Percentiles rank a stretch among this genome's conserved stretches.
Evolutionary conservation across 331 rosid genomes (phyloP).

Genomic region (Dryas integrifolia): DNA sequence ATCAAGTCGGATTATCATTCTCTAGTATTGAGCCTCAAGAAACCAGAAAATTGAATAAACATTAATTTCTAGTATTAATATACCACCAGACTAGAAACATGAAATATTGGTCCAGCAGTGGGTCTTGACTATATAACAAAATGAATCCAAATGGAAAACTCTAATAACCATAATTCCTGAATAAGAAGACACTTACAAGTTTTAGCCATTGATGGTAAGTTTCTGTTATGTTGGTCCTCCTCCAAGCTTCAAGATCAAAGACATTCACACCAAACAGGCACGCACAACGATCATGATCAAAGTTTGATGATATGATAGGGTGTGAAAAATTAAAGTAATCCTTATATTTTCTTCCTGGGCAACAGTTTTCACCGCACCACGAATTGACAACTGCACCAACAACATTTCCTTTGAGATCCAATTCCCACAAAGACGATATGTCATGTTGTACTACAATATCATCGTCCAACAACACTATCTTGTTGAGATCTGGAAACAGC

Average conservation of each 20-base stretch:
- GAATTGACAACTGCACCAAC: slow-evolving; percentile 74
- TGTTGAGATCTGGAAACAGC: slow-evolving; percentile 90
- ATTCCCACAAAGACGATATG: slow-evolving; percentile 73
- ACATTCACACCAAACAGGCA: slow-evolving; percentile 77
- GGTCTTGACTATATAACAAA: not conserved
- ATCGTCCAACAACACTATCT: slow-evolving; percentile 78
- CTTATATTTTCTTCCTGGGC: slow-evolving; percentile 61
- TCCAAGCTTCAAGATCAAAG: slow-evolving; percentile 85
- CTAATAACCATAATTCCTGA: not conserved
- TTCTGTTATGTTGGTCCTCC: slow-evolving; percentile 62
- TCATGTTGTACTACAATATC: slow-evolving; percentile 84
- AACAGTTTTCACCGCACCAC: slow-evolving; percentile 59
- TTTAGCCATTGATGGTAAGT: slow-evolving; percentile 72
- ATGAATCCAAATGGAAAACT: not conserved
- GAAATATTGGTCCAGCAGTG: not conserved
- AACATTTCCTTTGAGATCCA: slow-evolving; percentile 79
- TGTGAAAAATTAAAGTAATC: slow-evolving; percentile 80
- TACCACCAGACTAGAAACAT: not conserved
- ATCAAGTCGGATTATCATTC: too few relatives aligned
- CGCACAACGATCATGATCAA: slow-evolving; percentile 48
- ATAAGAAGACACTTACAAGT: slow-evolving; percentile 50
- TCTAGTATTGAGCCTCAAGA: not conserved
- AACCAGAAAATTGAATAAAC: not conserved
- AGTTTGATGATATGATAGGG: slow-evolving; percentile 63
- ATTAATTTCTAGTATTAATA: not conserved